phyloP scores from a whole-genome alignment of 2,329 filamentous ascomycete genomes.

The Pseudogymnoascus destructans region DNA sequence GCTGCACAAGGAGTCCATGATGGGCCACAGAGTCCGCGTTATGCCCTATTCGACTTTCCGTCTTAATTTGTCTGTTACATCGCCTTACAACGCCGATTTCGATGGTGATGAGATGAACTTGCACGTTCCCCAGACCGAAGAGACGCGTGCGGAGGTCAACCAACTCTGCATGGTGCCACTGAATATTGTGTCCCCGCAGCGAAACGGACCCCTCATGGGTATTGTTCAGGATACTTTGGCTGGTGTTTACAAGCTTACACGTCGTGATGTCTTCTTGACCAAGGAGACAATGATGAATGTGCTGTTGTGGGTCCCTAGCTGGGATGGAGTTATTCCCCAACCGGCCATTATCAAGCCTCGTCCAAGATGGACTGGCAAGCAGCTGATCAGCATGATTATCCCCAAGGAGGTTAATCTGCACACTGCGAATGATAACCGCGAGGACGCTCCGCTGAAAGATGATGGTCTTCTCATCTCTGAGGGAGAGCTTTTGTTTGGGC shows the following conservation, averaged over 20 bases:
- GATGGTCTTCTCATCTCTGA: conserved; percentile 71
- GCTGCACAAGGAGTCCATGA: conserved; percentile 99
- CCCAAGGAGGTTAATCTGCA: conserved; percentile 74
- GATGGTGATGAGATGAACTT: conserved; percentile 99
- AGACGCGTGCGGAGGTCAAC: conserved; percentile 87
- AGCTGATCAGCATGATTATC: conserved; percentile 88
- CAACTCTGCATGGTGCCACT: conserved; percentile 95
- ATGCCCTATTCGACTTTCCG: conserved; percentile 99
- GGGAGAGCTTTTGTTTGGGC: conserved; percentile 79
- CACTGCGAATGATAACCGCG: conserved; percentile 46
- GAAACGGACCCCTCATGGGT: conserved; percentile 96
- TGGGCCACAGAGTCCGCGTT: conserved; percentile 93
- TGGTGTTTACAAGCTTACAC: conserved; percentile 92
- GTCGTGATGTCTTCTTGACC: conserved; percentile 78
- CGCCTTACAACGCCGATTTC: conserved; percentile 99
- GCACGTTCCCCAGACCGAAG: conserved; percentile 95
- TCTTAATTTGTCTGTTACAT: conserved; percentile 92
- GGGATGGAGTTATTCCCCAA: conserved; percentile 87
- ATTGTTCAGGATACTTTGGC: conserved; percentile 97
- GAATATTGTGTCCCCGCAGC: conserved; percentile 95
- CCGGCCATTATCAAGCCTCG: conserved; percentile 90
- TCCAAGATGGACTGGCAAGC: conserved; percentile 95
- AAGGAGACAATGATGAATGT: conserved; percentile 93
- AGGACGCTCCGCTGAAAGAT: conserved; percentile 53
- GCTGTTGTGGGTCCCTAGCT: conserved; percentile 93